These are phyloP conservation scores for Salinomyces thailandicus DNA, from an alignment of 2,329 filamentous ascomycete species.

Conservation along the genomic window DNA sequence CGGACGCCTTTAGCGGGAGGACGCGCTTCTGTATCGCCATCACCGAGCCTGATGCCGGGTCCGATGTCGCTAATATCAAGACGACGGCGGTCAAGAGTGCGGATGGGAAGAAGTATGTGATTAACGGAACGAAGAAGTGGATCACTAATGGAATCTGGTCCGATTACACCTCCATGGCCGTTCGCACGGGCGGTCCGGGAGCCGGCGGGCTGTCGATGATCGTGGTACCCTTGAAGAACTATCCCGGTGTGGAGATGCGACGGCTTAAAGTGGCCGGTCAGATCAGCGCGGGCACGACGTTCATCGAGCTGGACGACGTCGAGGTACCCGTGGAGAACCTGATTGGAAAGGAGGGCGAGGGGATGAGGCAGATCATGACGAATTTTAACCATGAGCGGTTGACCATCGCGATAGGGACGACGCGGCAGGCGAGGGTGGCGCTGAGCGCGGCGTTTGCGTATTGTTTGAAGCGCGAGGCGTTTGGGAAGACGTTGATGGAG, in stretches of 20 bases:
- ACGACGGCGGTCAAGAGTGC: conserved; percentile 68
- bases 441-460: conserved; percentile 52
- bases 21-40: conserved; percentile 67
- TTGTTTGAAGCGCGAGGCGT: conserved; percentile 55
- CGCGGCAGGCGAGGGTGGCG: conserved; percentile 52
- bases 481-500: conserved; percentile 58
- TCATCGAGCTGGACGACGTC: conserved; percentile 66
- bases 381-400: conserved; percentile 71
- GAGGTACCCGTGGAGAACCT: conserved; percentile 60
- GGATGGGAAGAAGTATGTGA: conserved; percentile 61
- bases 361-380: conserved; percentile 52
- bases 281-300: conserved; percentile 57
- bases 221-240: conserved; percentile 57
- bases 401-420: conserved; percentile 53
- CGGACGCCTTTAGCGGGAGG: conserved; percentile 55
- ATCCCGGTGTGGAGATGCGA: conserved; percentile 58
- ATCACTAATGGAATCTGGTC: conserved; percentile 65
- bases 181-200: conserved; percentile 58
- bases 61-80: conserved; percentile 66
- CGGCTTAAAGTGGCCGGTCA: conserved; percentile 57
- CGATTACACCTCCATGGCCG: conserved; percentile 59
- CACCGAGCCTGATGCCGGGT: conserved; percentile 64
- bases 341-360: conserved; percentile 57
- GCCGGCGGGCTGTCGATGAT: conserved; percentile 54
- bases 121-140: conserved; percentile 72